Evolutionary conservation across 129 eudicot species (phyloP).

Genomic region (Flaveria sonorensis): DNA sequence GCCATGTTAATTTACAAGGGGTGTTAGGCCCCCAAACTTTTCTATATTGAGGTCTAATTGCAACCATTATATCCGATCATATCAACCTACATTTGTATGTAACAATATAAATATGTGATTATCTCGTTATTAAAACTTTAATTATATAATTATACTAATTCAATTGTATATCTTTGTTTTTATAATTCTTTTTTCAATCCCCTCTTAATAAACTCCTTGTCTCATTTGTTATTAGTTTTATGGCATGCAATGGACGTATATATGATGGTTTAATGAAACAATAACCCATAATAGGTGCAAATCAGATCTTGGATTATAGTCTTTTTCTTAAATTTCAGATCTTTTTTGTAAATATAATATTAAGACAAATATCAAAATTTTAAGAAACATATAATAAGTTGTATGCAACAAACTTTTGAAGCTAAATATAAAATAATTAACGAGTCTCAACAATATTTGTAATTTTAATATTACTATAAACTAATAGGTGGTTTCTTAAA

Average conservation of each 20-base stretch:
- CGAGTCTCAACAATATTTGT: not conserved
- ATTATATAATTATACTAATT: not conserved
- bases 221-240: no score
- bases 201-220: no score
- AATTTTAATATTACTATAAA: not conserved
- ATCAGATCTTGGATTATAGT: not conserved
- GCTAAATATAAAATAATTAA: not conserved
- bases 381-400: no score
- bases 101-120: not conserved
- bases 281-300: not conserved
- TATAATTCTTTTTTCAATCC: no score
- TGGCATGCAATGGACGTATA: no score
- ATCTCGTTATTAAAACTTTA: not conserved
- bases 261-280: not conserved
- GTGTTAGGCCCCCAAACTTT: slow-evolving; percentile 36
- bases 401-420: no score
- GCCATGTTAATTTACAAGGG: slow-evolving; percentile 24
- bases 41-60: slow-evolving; percentile 9
- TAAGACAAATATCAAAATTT: no score
- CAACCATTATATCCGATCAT: slow-evolving; percentile 21
- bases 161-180: not conserved
- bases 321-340: not conserved
- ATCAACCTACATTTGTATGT: slow-evolving; percentile 10
- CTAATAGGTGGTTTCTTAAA: not conserved
- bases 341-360: no score